phyloP scores from a whole-genome alignment of 192 early-diverging fungal genomes.

The Chytriomyces sp. region DNA sequence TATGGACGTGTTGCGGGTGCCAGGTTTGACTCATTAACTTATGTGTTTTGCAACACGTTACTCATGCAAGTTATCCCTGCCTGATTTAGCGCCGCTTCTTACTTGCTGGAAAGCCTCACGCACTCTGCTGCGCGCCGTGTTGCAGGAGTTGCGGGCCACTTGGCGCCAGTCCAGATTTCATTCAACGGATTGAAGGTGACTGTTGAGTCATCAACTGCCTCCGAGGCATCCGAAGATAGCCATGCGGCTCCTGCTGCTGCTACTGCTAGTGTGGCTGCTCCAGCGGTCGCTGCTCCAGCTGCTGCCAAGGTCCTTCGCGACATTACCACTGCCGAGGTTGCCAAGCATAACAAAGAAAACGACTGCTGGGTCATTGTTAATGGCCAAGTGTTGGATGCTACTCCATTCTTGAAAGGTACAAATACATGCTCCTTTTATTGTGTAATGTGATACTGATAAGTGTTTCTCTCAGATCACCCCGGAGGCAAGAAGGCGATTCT shows the following conservation, averaged over 20 bases:
- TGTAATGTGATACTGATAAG: slow-evolving; percentile 6
- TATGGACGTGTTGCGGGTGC: slow-evolving; percentile 92
- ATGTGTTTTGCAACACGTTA: neutral
- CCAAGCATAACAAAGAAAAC: slow-evolving; percentile 79
- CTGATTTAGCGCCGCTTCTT: slow-evolving; percentile 58
- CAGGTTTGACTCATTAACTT: slow-evolving; percentile 29
- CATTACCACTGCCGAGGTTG: slow-evolving; percentile 77
- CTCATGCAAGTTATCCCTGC: neutral
- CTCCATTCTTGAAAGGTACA: slow-evolving; percentile 72
- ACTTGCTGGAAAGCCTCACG: slow-evolving; percentile 64
- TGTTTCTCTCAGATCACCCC: slow-evolving; percentile 66
- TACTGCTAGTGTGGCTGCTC: slow-evolving; percentile 41
- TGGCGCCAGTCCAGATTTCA: slow-evolving; percentile 56
- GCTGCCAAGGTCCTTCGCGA: slow-evolving; percentile 44
- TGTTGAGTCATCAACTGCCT: slow-evolving; percentile 60
- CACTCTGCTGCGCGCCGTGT: slow-evolving; percentile 66
- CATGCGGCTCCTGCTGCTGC: slow-evolving; percentile 38
- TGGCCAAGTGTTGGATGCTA: slow-evolving; percentile 78
- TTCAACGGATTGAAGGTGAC: slow-evolving; percentile 70
- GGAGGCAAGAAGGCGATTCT: slow-evolving; percentile 86
- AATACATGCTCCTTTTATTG: slow-evolving; percentile 34
- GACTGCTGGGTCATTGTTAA: slow-evolving; percentile 91
- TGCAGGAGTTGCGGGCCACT: slow-evolving; percentile 67
- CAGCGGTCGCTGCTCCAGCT: slow-evolving; percentile 45
- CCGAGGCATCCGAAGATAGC: slow-evolving; percentile 7